Evolutionary conservation across 2,329 filamentous ascomycete genomes (phyloP).

Genomic region (Tympanopsis confertula): DNA sequence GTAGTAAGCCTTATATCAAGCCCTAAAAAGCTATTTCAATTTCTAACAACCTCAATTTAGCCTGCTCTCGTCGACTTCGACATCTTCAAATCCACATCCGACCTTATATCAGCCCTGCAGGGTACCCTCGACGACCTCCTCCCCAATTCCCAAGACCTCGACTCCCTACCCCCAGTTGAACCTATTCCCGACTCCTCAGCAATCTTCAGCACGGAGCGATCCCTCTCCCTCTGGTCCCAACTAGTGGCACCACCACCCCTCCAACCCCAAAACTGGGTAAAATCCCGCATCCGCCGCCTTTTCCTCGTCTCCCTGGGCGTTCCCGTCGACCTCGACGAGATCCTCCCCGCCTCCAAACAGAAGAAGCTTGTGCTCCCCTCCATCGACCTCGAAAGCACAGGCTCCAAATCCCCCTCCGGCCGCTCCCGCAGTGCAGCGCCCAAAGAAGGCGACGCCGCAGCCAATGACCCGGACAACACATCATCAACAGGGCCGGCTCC

Average conservation of each 20-base stretch:
- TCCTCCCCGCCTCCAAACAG: slow-evolving; percentile 90
- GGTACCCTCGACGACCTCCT: slow-evolving; percentile 28
- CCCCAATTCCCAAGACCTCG: slow-evolving; percentile 22
- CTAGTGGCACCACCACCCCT: slow-evolving; percentile 87
- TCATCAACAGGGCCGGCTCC: slow-evolving; percentile 6
- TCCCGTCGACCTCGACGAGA: slow-evolving; percentile 92
- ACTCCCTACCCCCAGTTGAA: slow-evolving; percentile 20
- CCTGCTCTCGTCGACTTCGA: slow-evolving; percentile 35
- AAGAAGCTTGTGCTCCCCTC: slow-evolving; percentile 52
- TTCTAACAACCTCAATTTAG: slow-evolving; percentile 11
- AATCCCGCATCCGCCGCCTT: slow-evolving; percentile 82
- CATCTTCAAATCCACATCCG: slow-evolving; percentile 30
- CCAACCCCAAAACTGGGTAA: slow-evolving; percentile 94
- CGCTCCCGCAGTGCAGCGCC: neutral
- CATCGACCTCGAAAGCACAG: too few relatives aligned
- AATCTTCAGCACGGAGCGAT: slow-evolving; percentile 1
- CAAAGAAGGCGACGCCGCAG: neutral
- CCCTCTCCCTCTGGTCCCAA: slow-evolving; percentile 37
- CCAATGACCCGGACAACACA: slow-evolving; percentile 4
- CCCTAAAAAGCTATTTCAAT: slow-evolving; percentile 23
- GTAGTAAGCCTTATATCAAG: slow-evolving; percentile 20
- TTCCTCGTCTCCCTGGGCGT: slow-evolving; percentile 94
- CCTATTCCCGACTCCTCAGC: slow-evolving; percentile 24
- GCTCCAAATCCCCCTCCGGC: neutral
- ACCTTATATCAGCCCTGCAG: slow-evolving; percentile 23